A percentile compares a stretch with the other conserved stretches of the same genome.
These are phyloP conservation scores for Favolaschia claudopus DNA, from an alignment of 768 basidiomycete species.

Conservation along the genomic window DNA sequence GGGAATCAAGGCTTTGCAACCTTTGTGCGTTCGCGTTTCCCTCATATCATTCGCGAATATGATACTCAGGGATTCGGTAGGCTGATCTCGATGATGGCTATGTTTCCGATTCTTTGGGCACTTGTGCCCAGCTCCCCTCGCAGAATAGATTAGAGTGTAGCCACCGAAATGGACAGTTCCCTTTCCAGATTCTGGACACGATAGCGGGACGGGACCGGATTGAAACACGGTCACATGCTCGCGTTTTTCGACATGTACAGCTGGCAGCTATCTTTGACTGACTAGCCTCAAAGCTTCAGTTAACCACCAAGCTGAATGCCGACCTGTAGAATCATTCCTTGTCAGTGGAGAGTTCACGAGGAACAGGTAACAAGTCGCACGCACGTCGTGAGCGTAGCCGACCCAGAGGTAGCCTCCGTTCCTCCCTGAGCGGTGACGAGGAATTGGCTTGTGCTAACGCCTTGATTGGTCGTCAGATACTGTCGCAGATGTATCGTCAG, in stretches of 20 bases:
- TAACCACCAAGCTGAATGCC: constrained; percentile 54
- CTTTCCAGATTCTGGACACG: no score
- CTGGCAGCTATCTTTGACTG: no score
- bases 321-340: constrained; percentile 40
- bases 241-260: no score
- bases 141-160: constrained; percentile 9
- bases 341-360: neutral
- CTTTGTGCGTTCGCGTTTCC: constrained; percentile 53
- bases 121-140: neutral
- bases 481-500: constrained; percentile 32
- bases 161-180: no score
- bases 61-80: constrained; percentile 37
- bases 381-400: constrained; percentile 61
- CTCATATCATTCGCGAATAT: neutral
- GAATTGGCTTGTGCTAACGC: constrained; percentile 60
- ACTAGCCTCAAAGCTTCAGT: no score
- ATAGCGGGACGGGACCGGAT: no score
- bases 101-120: constrained; percentile 42
- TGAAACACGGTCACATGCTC: no score
- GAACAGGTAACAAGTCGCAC: constrained; percentile 25
- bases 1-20: constrained; percentile 67
- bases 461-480: constrained; percentile 58
- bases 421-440: constrained; percentile 68
- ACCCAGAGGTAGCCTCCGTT: constrained; percentile 68
- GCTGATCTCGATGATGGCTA: constrained; percentile 66